Evolutionary conservation across 768 basidiomycete genomes (phyloP).

Genomic region (Phanerochaete sordida): DNA sequence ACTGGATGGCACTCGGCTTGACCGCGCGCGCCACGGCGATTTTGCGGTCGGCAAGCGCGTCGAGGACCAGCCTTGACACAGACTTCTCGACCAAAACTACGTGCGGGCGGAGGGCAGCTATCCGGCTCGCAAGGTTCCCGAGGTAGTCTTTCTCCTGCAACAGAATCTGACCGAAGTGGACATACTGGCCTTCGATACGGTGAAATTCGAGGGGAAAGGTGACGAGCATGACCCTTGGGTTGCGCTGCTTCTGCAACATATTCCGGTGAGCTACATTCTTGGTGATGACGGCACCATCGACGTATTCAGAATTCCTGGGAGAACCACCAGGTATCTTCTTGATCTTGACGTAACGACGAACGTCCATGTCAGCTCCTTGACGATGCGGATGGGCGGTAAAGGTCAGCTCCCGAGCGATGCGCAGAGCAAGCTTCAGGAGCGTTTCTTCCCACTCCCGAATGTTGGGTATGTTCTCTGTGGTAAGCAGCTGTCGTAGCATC

Average conservation of each 20-base stretch:
- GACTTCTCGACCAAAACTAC: conserved; percentile 89
- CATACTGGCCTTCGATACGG: conserved; percentile 87
- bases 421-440: conserved; percentile 75
- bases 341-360: conserved; percentile 93
- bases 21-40: conserved; percentile 90
- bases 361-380: conserved; percentile 92
- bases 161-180: conserved; percentile 87
- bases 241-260: conserved; percentile 79
- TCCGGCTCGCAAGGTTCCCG: conserved; percentile 80
- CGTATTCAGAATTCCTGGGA: conserved; percentile 92
- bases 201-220: conserved; percentile 95
- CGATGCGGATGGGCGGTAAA: conserved; percentile 68
- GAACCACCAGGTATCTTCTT: conserved; percentile 96
- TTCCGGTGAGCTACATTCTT: conserved; percentile 97
- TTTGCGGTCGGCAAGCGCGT: conserved; percentile 77
- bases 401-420: conserved; percentile 81
- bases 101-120: conserved; percentile 89
- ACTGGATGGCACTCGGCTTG: conserved; percentile 82
- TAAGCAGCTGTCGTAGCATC: conserved; percentile 90
- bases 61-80: conserved; percentile 87
- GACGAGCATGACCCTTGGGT: conserved; percentile 94
- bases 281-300: conserved; percentile 94
- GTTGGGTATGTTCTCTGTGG: conserved; percentile 77
- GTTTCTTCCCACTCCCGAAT: conserved; percentile 86
- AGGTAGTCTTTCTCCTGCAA: conserved; percentile 94